A percentile compares a stretch with the other conserved stretches of the same genome.
Conservation (phyloP, 2,329 filamentous ascomycete species). For the Anthostomella pinea region DNA sequence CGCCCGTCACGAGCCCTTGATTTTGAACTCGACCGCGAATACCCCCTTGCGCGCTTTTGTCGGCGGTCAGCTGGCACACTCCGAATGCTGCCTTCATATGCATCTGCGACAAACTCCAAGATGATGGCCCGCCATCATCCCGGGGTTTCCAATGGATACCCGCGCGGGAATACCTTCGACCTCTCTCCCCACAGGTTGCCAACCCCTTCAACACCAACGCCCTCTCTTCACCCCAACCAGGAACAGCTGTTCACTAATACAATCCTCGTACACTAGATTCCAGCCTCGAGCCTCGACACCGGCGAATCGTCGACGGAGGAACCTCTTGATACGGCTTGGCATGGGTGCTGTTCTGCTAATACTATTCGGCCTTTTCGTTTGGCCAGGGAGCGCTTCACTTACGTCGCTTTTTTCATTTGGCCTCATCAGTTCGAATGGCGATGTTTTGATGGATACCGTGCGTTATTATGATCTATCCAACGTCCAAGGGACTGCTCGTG, state of each 20-base stretch:
- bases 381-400: conserved; percentile 61
- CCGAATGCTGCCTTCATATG: conserved; percentile 62
- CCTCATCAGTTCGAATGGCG: conserved; percentile 62
- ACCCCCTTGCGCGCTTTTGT: conserved; percentile 5
- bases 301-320: conserved; percentile 68
- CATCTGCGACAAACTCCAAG: conserved; percentile 50
- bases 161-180: conserved; percentile 73
- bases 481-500: conserved; percentile 84
- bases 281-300: conserved; percentile 76
- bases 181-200: conserved; percentile 86
- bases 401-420: conserved; percentile 67
- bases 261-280: no score
- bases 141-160: conserved; percentile 82
- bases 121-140: conserved; percentile 84
- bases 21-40: no score
- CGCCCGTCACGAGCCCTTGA: no score
- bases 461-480: conserved; percentile 95
- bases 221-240: no score
- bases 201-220: conserved; percentile 26
- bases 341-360: conserved; percentile 56
- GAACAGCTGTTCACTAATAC: no score
- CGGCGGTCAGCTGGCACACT: conserved; percentile 9
- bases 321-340: conserved; percentile 67
- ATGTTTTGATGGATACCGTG: conserved; percentile 86
- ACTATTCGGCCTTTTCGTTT: conserved; percentile 72